These are phyloP conservation scores for Gracilariopsis chorda DNA, from an alignment of 23 red algal genomes.

Conservation along the genomic window DNA sequence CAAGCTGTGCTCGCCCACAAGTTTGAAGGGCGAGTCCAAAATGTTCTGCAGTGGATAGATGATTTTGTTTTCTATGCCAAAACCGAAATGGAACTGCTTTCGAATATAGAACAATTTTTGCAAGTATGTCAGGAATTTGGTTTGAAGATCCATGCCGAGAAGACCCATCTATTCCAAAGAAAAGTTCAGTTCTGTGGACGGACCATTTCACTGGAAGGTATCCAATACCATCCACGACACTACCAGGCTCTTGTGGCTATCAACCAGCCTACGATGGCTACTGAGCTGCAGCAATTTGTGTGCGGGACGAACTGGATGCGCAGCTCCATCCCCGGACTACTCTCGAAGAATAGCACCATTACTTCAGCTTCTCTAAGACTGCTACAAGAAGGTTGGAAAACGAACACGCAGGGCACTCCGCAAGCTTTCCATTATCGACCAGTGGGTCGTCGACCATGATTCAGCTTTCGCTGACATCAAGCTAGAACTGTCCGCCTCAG, in stretches of 20 bases:
- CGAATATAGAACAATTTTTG: no score
- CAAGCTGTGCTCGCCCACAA: background rate
- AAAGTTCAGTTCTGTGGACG: constrained; percentile 4
- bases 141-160: no score
- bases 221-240: background rate
- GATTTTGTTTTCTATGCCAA: constrained; percentile 21
- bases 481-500: constrained; percentile 5
- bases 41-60: constrained; percentile 13
- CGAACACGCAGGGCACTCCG: background rate
- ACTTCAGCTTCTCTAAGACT: background rate
- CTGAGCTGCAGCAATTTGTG: background rate
- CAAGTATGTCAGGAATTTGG: no score
- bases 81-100: no score
- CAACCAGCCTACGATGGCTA: background rate
- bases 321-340: background rate
- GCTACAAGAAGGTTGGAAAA: background rate
- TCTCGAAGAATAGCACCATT: background rate
- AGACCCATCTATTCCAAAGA: no score
- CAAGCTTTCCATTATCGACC: background rate
- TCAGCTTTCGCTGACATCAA: constrained; percentile 19
- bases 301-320: background rate
- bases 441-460: background rate
- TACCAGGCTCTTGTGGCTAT: background rate
- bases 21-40: background rate
- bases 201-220: background rate